Conservation (phyloP, 768 basidiomycete genomes). For the Pulveroboletus sp. region DNA sequence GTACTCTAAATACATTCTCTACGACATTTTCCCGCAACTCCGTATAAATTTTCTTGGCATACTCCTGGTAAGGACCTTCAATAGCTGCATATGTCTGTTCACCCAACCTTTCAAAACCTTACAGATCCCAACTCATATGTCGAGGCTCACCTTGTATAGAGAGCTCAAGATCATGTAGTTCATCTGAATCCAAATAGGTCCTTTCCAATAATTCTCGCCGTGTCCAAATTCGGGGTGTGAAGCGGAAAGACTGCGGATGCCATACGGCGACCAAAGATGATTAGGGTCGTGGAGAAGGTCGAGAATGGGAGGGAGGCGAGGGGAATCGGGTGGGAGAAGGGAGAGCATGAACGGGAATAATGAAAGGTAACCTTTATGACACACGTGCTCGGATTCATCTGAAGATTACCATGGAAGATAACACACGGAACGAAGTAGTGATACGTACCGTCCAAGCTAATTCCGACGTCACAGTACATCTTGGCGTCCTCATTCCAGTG, state of each 20-base stretch:
- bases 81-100: slow-evolving; percentile 69
- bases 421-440: not conserved
- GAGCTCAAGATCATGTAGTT: slow-evolving; percentile 86
- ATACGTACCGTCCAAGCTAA: slow-evolving; percentile 73
- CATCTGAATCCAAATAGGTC: slow-evolving; percentile 97
- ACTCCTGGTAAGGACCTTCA: slow-evolving; percentile 76
- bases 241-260: slow-evolving; percentile 83
- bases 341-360: slow-evolving; percentile 89
- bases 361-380: slow-evolving; percentile 90
- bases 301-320: slow-evolving; percentile 76
- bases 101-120: not conserved
- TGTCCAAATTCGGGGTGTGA: slow-evolving; percentile 85
- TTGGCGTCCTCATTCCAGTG: slow-evolving; percentile 88
- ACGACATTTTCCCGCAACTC: slow-evolving; percentile 81
- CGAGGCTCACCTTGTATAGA: slow-evolving; percentile 59
- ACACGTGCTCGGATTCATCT: slow-evolving; percentile 92
- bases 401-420: slow-evolving; percentile 2
- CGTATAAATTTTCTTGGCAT: slow-evolving; percentile 73
- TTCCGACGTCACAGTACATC: slow-evolving; percentile 91
- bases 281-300: slow-evolving; percentile 75
- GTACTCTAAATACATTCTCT: slow-evolving; percentile 71
- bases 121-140: not conserved
- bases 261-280: slow-evolving; percentile 89
- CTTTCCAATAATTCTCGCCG: slow-evolving; percentile 97
- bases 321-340: slow-evolving; percentile 71